Percentiles rank a stretch among this genome's conserved stretches.
phyloP scores from a whole-genome alignment of 352 stramenopile genomes.

The Globisporangium mamillatum region DNA sequence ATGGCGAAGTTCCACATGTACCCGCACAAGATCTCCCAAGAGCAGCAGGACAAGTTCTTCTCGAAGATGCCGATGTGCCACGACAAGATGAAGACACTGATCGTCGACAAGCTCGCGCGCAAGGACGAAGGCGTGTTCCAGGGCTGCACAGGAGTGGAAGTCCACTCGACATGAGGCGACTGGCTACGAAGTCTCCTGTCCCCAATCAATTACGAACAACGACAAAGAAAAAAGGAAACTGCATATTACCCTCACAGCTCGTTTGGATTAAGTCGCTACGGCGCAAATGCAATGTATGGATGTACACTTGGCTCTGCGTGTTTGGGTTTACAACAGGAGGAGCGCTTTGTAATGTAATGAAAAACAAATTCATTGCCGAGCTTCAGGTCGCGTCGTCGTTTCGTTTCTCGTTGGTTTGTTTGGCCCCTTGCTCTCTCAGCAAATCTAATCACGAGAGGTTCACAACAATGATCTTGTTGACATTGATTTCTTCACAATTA shows the following conservation, averaged over 20 bases:
- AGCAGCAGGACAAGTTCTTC: conserved; percentile 60
- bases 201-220: no score
- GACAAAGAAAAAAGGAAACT: background rate
- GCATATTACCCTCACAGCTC: conserved; percentile 2
- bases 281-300: conserved; percentile 5
- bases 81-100: conserved; percentile 62
- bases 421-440: background rate
- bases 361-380: no score
- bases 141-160: conserved; percentile 2
- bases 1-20: conserved; percentile 84
- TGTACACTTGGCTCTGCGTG: conserved; percentile 6
- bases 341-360: no score
- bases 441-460: no score
- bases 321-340: no score
- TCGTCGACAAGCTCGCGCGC: conserved; percentile 40
- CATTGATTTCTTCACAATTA: background rate
- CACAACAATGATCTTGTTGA: no score
- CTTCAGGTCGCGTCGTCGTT: no score
- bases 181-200: background rate
- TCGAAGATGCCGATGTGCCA: conserved; percentile 55
- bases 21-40: conserved; percentile 63
- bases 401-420: background rate
- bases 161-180: background rate
- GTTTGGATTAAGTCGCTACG: conserved; percentile 4
- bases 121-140: conserved; percentile 11